Base-by-base conservation (phyloP, 2,329 filamentous ascomycete species). In the Colletotrichum liaoningense region DNA sequence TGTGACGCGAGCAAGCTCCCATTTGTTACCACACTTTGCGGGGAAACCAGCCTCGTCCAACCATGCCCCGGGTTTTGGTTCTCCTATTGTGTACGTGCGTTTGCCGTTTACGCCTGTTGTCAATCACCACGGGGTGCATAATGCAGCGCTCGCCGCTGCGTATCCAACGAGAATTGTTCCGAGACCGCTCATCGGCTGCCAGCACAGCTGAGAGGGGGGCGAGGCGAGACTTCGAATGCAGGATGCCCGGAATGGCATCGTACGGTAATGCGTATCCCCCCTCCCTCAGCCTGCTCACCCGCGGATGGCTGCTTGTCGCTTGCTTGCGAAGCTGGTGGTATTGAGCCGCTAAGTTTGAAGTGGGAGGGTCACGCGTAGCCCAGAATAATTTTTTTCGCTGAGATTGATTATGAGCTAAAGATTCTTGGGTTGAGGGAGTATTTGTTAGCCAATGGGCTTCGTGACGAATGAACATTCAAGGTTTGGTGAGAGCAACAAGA, bases 301-400 rank as follows among this genome's bases (percentile, higher is more conserved):
- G 22, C 35, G 28, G 56, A 49, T 52, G 24, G 67, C 67, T 57
- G 46, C 60, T 30, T 63, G 35, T 22, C 28, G 42, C 12, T 52
- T 38, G 63, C 33, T 57, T 66, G 46, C 62, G 30, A 49, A 35
- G 52, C 52, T 35, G 30, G 46, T 65, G 46, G 35, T n/a, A 24
- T 19, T 7, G 33, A 14, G 59, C 59, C 33, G 59, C 70, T 73
- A 69, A 52, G 16, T 33, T 49, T 26, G 16, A 30, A 55, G 46
- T 42, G 42, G 67, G 60, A 73, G 60, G 56, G 71, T 73, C 71
- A 73, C 71, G 71, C 67, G 71, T 59, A 7, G 56, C 26, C 38
- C 16, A 24, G 28, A 19, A 22, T 56, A 38, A 1, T 14, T 24
- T 42, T 19, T 7, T 42, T 30, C 6, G 19, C 19, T 11, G 49